These are phyloP conservation scores for Amaranthus cruentus DNA, from an alignment of 148 eudicot species.

Conservation along the genomic window DNA sequence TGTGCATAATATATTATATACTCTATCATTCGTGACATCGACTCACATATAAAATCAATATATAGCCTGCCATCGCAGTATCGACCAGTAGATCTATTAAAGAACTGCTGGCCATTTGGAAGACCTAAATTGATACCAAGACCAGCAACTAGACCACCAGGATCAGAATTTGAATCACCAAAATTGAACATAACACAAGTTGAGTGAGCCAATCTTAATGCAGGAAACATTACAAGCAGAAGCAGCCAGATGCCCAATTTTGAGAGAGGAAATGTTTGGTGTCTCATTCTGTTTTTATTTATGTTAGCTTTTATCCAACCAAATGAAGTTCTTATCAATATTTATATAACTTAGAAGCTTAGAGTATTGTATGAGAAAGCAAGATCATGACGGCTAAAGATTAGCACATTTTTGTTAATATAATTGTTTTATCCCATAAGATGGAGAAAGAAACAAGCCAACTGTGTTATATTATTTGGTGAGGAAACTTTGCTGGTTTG, in stretches of 20 bases:
- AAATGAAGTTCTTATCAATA: no score
- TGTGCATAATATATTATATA: no score
- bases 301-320: no score
- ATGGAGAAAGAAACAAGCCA: no score
- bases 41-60: conserved; percentile 47
- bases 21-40: no score
- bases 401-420: no score
- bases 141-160: conserved; percentile 40
- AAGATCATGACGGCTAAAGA: no score
- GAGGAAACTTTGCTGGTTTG: no score
- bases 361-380: no score
- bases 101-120: conserved; percentile 42
- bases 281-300: conserved; percentile 5
- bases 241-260: conserved; percentile 5
- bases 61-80: conserved; percentile 48
- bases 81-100: conserved; percentile 37
- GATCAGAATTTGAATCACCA: conserved; percentile 39
- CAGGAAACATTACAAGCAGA: neutral
- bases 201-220: conserved; percentile 15
- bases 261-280: neutral
- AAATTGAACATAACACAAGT: conserved; percentile 36
- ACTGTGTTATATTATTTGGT: no score
- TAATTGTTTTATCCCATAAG: no score
- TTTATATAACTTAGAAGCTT: no score
- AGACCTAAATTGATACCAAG: conserved; percentile 35